These are phyloP conservation scores for Mortierella sp. DNA, from an alignment of 371 early-diverging fungal genomes.

Conservation along the genomic window DNA sequence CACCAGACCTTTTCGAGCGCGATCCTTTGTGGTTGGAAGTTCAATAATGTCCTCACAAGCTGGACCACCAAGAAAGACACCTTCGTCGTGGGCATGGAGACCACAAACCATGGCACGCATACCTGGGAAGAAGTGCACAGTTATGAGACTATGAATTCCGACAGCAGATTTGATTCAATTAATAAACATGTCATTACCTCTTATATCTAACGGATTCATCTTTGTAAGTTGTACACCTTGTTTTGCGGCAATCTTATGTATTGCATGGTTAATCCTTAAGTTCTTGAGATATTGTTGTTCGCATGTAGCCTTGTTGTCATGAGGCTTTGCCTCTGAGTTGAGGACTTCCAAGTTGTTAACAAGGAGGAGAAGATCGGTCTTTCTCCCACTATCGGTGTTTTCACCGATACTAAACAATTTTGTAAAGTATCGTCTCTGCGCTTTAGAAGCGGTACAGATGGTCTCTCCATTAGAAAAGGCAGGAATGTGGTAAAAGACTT, in stretches of 20 bases:
- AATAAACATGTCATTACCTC: conserved; percentile 5
- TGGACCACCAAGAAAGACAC: conserved; percentile 2
- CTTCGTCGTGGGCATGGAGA: not conserved
- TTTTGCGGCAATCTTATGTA: not conserved
- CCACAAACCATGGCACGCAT: conserved; percentile 7
- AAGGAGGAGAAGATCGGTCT: not conserved
- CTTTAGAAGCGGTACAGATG: conserved; percentile 4
- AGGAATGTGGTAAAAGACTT: no score
- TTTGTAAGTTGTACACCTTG: not conserved
- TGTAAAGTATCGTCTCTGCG: not conserved
- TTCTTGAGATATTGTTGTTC: conserved; percentile 3
- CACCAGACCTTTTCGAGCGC: conserved; percentile 4
- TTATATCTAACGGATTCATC: conserved; percentile 7
- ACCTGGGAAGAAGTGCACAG: not conserved
- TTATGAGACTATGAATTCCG: not conserved
- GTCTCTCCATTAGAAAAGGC: conserved; percentile 15
- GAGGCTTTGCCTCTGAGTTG: conserved; percentile 5
- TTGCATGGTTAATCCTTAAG: conserved; percentile 14
- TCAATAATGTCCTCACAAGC: not conserved
- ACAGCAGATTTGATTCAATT: not conserved
- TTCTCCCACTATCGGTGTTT: conserved; percentile 1
- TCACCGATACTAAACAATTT: not conserved
- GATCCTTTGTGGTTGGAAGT: conserved; percentile 7
- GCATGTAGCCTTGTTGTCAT: not conserved
- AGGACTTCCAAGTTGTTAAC: conserved; percentile 5